Evolutionary conservation across 78 protist genomes (phyloP).

Genomic region (Emiliania huxleyi): DNA sequence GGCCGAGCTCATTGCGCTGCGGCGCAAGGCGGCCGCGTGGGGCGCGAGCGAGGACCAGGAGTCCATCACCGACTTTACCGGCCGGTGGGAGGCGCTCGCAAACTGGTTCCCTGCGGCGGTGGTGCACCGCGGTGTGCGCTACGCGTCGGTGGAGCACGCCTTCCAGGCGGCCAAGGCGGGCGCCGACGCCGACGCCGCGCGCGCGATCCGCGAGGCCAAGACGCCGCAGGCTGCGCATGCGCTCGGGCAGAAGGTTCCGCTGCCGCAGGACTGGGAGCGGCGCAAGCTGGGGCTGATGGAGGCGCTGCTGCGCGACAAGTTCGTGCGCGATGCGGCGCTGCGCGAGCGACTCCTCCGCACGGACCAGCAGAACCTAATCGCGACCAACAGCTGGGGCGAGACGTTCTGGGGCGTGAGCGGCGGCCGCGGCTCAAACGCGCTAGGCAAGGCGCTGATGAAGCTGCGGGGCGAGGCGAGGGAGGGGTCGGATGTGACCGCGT

Average conservation of each 20-base stretch:
- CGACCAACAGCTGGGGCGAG: slow-evolving; percentile 1
- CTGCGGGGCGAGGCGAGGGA: background rate
- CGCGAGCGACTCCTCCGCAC: background rate
- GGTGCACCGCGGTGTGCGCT: background rate
- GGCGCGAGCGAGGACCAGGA: background rate
- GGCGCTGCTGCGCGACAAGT: slow-evolving; percentile 8
- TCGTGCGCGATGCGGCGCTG: background rate
- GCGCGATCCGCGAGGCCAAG: background rate
- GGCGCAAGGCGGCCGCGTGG: background rate
- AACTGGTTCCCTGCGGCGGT: background rate
- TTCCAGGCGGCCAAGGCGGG: background rate
- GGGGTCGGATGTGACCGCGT: background rate
- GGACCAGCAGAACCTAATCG: background rate
- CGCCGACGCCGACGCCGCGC: background rate
- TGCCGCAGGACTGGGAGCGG: background rate
- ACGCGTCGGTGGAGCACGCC: background rate
- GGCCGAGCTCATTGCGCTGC: background rate
- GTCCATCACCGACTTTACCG: background rate
- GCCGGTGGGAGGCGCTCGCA: background rate
- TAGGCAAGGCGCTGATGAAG: background rate
- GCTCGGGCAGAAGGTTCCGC: background rate
- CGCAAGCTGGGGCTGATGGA: background rate
- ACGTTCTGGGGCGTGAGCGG: slow-evolving; percentile 16
- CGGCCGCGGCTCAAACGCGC: background rate
- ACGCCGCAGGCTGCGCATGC: background rate